Percentiles rank a stretch among this genome's conserved stretches.
Evolutionary conservation across 2,329 filamentous ascomycete genomes (phyloP).

Genomic region (Hypoxylon sp.): DNA sequence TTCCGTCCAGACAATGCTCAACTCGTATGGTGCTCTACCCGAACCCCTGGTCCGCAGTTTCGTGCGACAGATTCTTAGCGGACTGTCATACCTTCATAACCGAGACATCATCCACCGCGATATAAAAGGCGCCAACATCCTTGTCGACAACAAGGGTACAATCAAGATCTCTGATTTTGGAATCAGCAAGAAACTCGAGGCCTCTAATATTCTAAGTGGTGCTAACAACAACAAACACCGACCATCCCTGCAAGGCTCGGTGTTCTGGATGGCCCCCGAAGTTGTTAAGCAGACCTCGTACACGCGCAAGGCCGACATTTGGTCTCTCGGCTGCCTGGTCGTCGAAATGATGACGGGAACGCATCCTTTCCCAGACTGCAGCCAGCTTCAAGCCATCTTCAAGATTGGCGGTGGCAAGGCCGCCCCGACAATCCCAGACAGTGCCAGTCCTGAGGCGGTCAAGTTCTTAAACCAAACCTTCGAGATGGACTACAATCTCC

Average conservation of each 20-base stretch:
- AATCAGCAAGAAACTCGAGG: conserved; percentile 97
- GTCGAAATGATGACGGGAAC: conserved; percentile 99
- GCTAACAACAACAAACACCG: conserved; percentile 75
- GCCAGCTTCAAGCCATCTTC: conserved; percentile 97
- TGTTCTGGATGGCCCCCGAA: conserved; percentile 99
- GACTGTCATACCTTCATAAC: conserved; percentile 91
- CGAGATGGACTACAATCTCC: conserved; percentile 92
- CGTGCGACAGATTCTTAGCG: conserved; percentile 92
- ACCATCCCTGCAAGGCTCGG: conserved; percentile 91
- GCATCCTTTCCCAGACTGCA: conserved; percentile 96
- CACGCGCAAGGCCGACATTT: conserved; percentile 98
- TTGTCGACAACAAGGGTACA: conserved; percentile 98
- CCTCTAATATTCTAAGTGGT: conserved; percentile 81
- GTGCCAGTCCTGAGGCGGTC: conserved; percentile 85
- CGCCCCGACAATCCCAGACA: conserved; percentile 87
- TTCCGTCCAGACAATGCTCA: conserved; percentile 97
- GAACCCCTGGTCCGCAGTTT: conserved; percentile 97
- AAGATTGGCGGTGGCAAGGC: conserved; percentile 93
- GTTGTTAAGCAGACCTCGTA: conserved; percentile 98
- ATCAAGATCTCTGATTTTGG: conserved; percentile 99
- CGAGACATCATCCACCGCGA: conserved; percentile 98
- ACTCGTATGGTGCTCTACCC: conserved; percentile 94
- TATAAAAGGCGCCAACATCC: conserved; percentile 98
- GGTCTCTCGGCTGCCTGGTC: conserved; percentile 95
- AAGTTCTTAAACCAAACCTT: conserved; percentile 90